Base-by-base conservation (phyloP, 441 rosid genomes). In the Bocquillonia castaneifolia region DNA sequence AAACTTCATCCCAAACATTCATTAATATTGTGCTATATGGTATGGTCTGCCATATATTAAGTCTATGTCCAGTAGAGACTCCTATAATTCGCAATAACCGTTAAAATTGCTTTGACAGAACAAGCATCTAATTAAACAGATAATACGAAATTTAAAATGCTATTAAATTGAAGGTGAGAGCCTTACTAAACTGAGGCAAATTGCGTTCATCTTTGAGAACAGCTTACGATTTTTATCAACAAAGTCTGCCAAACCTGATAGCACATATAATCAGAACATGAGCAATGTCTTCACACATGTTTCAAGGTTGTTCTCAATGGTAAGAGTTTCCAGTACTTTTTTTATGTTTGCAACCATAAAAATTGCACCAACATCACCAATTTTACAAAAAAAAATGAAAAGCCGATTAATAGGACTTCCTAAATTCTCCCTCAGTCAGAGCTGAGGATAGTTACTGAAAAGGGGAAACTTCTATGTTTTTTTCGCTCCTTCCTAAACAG, bases 121-220 rank as follows among this genome's bases (percentile, higher is more conserved):
- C 20, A 32, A 32, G 9, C 23, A 39, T n/a, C 28, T 15, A 29
- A 36, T 4, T 31, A 12, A 37, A 70, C 25, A 29, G 31, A 28
- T 9, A 62, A 12, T 22, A 26, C 10, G 32, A 25, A 58, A 20
- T 68, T 18, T 2, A 22, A 47, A 7, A 48, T 45, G 10, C 28
- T 47, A 54, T 44, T 57, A 20, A 74, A 67, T 50, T 40, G 47
- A 66, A 74, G 69, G 56, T 68, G 36, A 26, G 61, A 59, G 56
- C 59, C 93, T 88, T 84, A 91, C 99, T 76, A 93, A 79, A 78
- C 95, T 77, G 72, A 93, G 95, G 76, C 83, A 79, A 76, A 89
- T 47, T 7, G 91, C 88, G 61, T 79, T 86, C 67, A 87, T 77
- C 74, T 77, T 84, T 26, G 96, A 89, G 67, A 89, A 79, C 48